Percentiles rank a stretch among this genome's conserved stretches.
Evolutionary conservation across 345 rosid genomes (phyloP).

Genomic region (Abelmoschus esculentus): DNA sequence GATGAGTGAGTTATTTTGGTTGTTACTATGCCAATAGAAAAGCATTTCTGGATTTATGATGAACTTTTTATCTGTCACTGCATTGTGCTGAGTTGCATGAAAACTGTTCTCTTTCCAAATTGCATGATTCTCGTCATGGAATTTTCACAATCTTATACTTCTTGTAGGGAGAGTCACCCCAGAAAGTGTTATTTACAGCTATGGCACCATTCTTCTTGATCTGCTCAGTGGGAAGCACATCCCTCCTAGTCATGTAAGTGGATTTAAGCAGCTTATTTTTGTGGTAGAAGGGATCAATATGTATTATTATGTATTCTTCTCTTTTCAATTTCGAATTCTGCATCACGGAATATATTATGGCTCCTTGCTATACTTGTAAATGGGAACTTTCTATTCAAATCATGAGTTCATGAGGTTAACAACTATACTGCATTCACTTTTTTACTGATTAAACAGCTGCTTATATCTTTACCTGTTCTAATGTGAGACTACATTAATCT

Average conservation of each 20-base stretch:
- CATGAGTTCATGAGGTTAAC: not conserved
- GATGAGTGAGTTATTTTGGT: not conserved
- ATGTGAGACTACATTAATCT: not conserved
- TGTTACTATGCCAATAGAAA: not conserved
- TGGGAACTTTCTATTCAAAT: not conserved
- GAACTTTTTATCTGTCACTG: not conserved
- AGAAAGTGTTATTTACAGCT: conserved; percentile 91
- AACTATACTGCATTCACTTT: not conserved
- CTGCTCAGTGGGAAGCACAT: conserved; percentile 94
- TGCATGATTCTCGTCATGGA: not conserved
- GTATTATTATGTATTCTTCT: not conserved
- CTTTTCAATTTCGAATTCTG: not conserved
- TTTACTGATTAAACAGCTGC: not conserved
- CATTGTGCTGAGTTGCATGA: not conserved
- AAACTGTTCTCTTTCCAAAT: not conserved
- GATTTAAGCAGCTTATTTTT: conserved; percentile 8
- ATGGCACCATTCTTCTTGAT: conserved; percentile 89
- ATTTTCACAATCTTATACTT: not conserved
- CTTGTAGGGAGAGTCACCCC: conserved; percentile 85
- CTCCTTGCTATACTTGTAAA: not conserved
- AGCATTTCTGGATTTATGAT: not conserved
- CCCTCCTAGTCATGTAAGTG: conserved; percentile 91
- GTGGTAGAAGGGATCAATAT: not conserved
- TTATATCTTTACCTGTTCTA: not conserved
- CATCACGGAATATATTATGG: not conserved